Evolutionary conservation across 2,329 filamentous ascomycete genomes (phyloP).

Genomic region (Hypomyces rosellus): DNA sequence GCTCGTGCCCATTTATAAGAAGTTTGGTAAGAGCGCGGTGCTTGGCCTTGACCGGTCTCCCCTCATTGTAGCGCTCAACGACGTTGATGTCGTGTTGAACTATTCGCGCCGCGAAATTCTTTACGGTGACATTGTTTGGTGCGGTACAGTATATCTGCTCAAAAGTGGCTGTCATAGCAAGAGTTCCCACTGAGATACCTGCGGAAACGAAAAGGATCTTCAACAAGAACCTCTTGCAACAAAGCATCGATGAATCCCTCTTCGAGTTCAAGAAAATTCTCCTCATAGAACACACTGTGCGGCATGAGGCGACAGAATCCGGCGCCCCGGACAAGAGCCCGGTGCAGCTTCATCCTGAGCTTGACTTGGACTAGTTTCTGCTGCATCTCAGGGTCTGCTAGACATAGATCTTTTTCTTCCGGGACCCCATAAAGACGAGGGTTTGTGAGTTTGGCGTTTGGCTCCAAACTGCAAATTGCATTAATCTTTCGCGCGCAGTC

Average conservation of each 20-base stretch:
- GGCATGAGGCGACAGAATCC: slow-evolving; percentile 2
- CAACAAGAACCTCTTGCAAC: neutral
- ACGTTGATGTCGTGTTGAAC: neutral
- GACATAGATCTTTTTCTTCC: too few relatives aligned
- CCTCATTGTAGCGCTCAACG: neutral
- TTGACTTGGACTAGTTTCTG: neutral
- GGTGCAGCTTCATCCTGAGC: slow-evolving; percentile 6
- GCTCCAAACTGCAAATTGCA: slow-evolving; percentile 1
- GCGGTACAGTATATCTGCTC: slow-evolving; percentile 10
- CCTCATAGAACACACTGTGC: neutral
- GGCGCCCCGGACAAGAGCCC: slow-evolving; percentile 10
- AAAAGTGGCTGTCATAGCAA: slow-evolving; percentile 10
- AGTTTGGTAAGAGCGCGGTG: neutral
- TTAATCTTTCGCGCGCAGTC: slow-evolving; percentile 2
- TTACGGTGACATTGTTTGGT: neutral
- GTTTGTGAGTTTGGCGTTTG: neutral
- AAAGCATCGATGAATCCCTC: slow-evolving; percentile 2
- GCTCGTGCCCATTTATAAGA: neutral
- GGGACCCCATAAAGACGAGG: neutral
- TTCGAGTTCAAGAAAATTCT: slow-evolving; percentile 2
- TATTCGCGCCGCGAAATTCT: slow-evolving; percentile 8
- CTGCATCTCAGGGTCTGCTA: too few relatives aligned
- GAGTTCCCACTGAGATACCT: slow-evolving; percentile 8
- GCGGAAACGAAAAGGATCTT: slow-evolving; percentile 9
- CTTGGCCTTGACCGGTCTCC: neutral